Base-by-base conservation (phyloP, 176 grass and related monocot species). In the Oryza coarctata region DNA sequence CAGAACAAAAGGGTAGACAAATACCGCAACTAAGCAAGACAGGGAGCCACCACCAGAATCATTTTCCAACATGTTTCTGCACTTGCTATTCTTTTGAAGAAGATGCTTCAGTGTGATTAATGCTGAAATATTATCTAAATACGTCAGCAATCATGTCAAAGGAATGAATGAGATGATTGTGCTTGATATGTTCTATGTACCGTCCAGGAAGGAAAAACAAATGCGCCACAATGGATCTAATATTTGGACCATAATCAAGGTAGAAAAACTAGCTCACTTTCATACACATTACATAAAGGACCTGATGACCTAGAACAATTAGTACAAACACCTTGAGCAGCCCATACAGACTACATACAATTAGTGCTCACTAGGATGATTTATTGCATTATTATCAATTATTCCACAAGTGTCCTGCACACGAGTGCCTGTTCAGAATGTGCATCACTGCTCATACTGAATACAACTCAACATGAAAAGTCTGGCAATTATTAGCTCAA, bases 11-110 rank as follows among this genome's bases (percentile, higher is more conserved):
- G 83, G 27, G 62, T 44, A 74, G 67, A 60, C 20, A 78, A 41
- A 57, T 90, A 99, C 96, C 83, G 69, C 89, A 83, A 94, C 91
- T 83, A 99, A 88, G 82, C 90, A 86, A 82, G 93, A 93, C 20
- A 99, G 58, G 47, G 93, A 99, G 75, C 96, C 96, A 0, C 96
- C 93, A 70, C 96, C 91, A 87, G 89, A 86, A 85, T 99, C 96
- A 83, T 99, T 55, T n/a, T 99, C 93, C 80, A 95, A 85, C 85
- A 99, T 87, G 83, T 91, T 94, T 25, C 93, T 80, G 77, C 96
- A 96, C 50, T 55, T 55, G 20, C 50, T 55, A 55, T 55, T 55
- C 50, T n/a, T 55, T 55, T 55, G 50, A 55, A 55, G 50, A 55
- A 55, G 50, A 55, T 55, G 50, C 50, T 55, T 55, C 50, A 55